A percentile compares a stretch with the other conserved stretches of the same genome.
phyloP scores from a whole-genome alignment of 2,329 filamentous ascomycete species.

The Aspergillus brunneoviolaceus region DNA sequence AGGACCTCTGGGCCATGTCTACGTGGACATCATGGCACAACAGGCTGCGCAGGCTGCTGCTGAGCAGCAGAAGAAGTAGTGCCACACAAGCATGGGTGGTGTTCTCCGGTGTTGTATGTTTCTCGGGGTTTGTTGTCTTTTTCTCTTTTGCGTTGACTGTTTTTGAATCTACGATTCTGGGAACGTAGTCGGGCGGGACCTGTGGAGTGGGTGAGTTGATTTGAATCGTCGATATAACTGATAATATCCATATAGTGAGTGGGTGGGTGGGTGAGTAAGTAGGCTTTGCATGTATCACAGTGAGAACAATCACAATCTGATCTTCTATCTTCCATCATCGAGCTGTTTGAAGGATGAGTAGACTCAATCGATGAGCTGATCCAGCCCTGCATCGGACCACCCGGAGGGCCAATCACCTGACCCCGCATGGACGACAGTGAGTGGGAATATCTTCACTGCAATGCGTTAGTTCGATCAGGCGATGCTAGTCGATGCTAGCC shows the following conservation, averaged over 20 bases:
- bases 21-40: slow-evolving; percentile 24
- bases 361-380: neutral
- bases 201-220: neutral
- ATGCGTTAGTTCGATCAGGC: neutral
- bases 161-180: neutral
- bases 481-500: too few species aligned
- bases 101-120: neutral
- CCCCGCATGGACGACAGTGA: neutral
- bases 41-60: neutral
- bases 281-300: neutral
- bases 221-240: neutral
- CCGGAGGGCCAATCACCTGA: neutral
- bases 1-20: slow-evolving; percentile 34
- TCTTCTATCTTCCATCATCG: neutral
- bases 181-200: neutral
- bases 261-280: neutral
- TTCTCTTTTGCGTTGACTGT: neutral
- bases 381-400: neutral
- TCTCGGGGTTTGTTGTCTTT: neutral
- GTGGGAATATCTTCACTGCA: neutral
- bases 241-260: neutral
- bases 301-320: neutral
- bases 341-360: neutral
- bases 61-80: slow-evolving; percentile 25
- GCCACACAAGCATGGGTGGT: neutral